Percentiles rank a stretch among this genome's conserved stretches.
phyloP scores from a whole-genome alignment of 2,329 filamentous ascomycete species.

The Colletotrichum abscissum region DNA sequence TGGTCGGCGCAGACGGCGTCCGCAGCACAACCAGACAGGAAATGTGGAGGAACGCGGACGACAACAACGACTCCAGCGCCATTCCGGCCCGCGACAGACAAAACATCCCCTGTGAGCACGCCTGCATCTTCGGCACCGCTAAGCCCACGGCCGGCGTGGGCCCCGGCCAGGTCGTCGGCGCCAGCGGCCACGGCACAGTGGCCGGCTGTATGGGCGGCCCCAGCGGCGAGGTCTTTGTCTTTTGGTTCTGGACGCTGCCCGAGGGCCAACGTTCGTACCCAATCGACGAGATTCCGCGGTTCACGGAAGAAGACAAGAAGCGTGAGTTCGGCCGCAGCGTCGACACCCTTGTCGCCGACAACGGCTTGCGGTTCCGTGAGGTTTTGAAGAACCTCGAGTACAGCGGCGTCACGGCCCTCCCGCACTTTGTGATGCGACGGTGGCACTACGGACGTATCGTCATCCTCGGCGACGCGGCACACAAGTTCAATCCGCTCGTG shows the following conservation, averaged over 20 bases:
- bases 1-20: constrained; percentile 54
- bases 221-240: constrained; percentile 6
- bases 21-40: constrained; percentile 49
- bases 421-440: constrained; percentile 30
- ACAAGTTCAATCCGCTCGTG: constrained; percentile 47
- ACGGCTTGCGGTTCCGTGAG: constrained; percentile 2
- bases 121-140: constrained; percentile 31
- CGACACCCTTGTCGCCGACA: neutral
- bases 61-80: constrained; percentile 14
- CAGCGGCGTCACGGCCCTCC: constrained; percentile 30
- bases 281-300: constrained; percentile 21
- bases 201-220: constrained; percentile 26
- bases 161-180: constrained; percentile 16
- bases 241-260: constrained; percentile 32
- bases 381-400: constrained; percentile 12
- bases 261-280: constrained; percentile 12
- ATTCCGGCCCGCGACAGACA: constrained; percentile 19
- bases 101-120: constrained; percentile 25
- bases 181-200: constrained; percentile 11
- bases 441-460: constrained; percentile 47
- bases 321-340: constrained; percentile 17
- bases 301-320: constrained; percentile 20
- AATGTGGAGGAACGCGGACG: constrained; percentile 39
- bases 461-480: constrained; percentile 46
- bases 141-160: constrained; percentile 9